Percentiles rank a stretch among this genome's conserved stretches.
These are phyloP conservation scores for Durotheca rogersii DNA, from an alignment of 495 filamentous ascomycete genomes.

Conservation along the genomic window DNA sequence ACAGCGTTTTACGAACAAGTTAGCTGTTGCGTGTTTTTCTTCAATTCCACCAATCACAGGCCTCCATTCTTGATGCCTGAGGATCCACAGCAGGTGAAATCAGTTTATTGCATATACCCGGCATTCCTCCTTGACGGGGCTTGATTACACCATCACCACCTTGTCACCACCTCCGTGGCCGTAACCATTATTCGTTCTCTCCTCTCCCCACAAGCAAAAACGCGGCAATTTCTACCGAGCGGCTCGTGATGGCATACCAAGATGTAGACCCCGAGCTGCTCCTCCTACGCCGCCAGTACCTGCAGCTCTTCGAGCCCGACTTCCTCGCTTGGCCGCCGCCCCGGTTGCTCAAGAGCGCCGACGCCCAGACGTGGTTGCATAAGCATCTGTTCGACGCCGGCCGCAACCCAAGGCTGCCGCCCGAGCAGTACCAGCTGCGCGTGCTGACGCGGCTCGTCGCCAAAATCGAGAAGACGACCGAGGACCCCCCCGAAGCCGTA, in stretches of 20 bases:
- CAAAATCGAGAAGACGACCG: slow-evolving; percentile 61
- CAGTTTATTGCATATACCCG: neutral
- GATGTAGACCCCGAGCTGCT: slow-evolving; percentile 35
- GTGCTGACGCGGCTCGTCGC: slow-evolving; percentile 64
- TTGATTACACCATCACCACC: neutral
- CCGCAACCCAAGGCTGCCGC: slow-evolving; percentile 52
- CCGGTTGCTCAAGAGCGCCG: slow-evolving; percentile 51
- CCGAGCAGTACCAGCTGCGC: slow-evolving; percentile 61
- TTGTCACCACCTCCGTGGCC: neutral
- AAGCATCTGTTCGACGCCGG: slow-evolving; percentile 59
- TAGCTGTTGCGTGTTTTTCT: no score
- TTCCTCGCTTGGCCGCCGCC: slow-evolving; percentile 57
- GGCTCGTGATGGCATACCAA: slow-evolving; percentile 6
- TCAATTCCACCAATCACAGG: no score
- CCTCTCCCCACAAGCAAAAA: no score
- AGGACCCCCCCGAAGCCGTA: slow-evolving; percentile 74
- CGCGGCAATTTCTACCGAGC: no score
- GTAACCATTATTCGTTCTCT: no score
- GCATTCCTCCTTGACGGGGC: neutral
- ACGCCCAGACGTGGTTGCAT: slow-evolving; percentile 62
- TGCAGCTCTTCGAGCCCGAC: slow-evolving; percentile 57
- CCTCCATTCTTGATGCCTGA: no score
- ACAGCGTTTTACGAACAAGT: no score
- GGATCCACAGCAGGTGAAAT: no score
- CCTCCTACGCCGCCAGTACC: slow-evolving; percentile 62